Base-by-base conservation (phyloP, 2,329 filamentous ascomycete species). In the Cordyceps militaris region DNA sequence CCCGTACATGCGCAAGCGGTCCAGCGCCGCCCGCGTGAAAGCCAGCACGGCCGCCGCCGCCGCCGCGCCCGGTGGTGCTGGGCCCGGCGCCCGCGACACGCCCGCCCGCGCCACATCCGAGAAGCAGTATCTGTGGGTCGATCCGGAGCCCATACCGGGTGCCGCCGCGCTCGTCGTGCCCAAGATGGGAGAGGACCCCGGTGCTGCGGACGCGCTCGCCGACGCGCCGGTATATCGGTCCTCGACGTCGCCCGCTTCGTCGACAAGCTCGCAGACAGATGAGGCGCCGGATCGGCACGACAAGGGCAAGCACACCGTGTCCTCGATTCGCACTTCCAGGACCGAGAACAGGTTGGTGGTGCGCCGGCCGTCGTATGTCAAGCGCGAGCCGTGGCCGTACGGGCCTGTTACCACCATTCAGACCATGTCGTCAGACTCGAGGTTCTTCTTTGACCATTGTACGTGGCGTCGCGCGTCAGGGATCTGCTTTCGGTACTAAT, bases 361-460 rank as follows among this genome's bases (percentile, higher is more conserved):
- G 23, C 53, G 44, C 16, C 19, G n/a, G 59, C 48, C 16, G 32
- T 58, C 38, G 32, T n/a, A n/a, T n/a, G 50, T 21, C 21, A 42
- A 24, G 9, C 56, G 34, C 3, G 24, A 48, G 21, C 34, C 32
- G 4, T 56, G 53, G 53, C 23, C 19, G 19, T 49, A 49, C 11
- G 32, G 34, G 3, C 44, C 53, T 19, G 19, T 10, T 6, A 23
- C 23, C 23, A 42, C 43, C 24, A 60, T 71, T 8, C 61, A 70
- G 2, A 62, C 65, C 7, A 36, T 70, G 0, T 62, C 63, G 5
- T 59, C 69, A 0, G 66, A 68, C 11, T 63, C 66, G 3, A 67
- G 72, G n/a, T 69, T 67, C 61, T 62, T 74, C 23, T 72, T 74
- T 54, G 64, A 64, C 9, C 67, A 74, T 36, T 73, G 71, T 71